phyloP scores from a whole-genome alignment of 2,329 filamentous ascomycete genomes.

The Ceratocystiopsis sp. region DNA sequence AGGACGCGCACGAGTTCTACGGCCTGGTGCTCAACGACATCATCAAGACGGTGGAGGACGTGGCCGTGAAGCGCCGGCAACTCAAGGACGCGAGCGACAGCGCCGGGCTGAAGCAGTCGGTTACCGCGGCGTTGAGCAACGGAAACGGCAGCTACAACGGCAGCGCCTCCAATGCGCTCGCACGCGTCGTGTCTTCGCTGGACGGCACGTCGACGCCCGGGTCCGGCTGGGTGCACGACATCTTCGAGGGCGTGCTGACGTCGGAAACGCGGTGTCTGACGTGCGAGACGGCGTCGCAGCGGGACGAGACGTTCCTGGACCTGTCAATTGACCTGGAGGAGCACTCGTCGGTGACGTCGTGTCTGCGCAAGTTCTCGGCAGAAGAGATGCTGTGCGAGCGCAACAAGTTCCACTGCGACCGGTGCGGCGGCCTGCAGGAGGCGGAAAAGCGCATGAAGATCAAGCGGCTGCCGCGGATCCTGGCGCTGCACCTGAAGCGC shows the following conservation, averaged over 20 bases:
- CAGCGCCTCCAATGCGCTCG: too few species aligned
- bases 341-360: conserved; percentile 91
- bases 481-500: conserved; percentile 84
- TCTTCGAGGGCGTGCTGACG: conserved; percentile 87
- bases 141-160: conserved; percentile 6
- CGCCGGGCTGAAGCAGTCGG: conserved; percentile 32
- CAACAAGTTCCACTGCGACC: conserved; percentile 98
- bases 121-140: conserved; percentile 24
- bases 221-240: conserved; percentile 85
- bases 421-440: conserved; percentile 89
- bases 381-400: conserved; percentile 97
- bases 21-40: conserved; percentile 92
- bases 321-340: conserved; percentile 90
- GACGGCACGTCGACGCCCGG: conserved; percentile 38
- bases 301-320: conserved; percentile 91
- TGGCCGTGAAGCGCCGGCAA: conserved; percentile 42
- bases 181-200: conserved; percentile 11
- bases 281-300: conserved; percentile 86
- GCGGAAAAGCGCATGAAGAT: conserved; percentile 99
- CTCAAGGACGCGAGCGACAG: conserved; percentile 21
- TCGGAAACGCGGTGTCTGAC: conserved; percentile 95
- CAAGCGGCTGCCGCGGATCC: conserved; percentile 76
- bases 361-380: conserved; percentile 85
- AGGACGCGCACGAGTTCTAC: conserved; percentile 95
- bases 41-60: conserved; percentile 83